Base-by-base conservation (phyloP, 176 grass and related monocot species). In the Juncus inflexus region DNA sequence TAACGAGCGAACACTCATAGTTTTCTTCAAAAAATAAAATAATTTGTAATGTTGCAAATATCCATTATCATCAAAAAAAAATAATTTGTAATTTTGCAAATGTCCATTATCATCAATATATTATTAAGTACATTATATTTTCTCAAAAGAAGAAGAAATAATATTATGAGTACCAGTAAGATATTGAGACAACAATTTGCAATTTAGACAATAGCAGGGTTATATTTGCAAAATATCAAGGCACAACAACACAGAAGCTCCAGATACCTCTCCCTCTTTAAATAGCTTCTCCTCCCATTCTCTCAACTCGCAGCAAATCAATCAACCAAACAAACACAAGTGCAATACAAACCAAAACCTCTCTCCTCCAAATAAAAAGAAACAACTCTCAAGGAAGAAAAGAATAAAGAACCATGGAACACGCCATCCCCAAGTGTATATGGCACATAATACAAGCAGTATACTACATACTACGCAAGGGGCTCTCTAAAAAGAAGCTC, bases 401-500 rank as follows among this genome's bases (percentile, higher is more conserved):
- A 5, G 19, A 28, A 28, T 28, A 28, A 28, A 28, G 8, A 55
- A 12, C 14, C 3, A 90, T 77, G 90, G 90, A 90, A 56, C 68
- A 75, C 4, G 83, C 69, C 65, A 12, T 86, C 52, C 77, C 70
- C 62, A 89, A 83, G 79, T 74, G 87, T 12, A 60, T 91, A 53
- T 60, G 76, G 60, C 47, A 71, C 45, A 64, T 81, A 41, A 76
- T 97, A 28, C 79, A 86, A 35, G 67, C 80, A 72, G 77, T 88
- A 3, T 91, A 89, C 84, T 79, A 79, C 74, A 97, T 86, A 84
- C 49, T 97, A 12, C 92, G 87, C 54, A 60, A 65, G 9, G 84
- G 92, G 4, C 60, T 97, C 38, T 86, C 79, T 79, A 72, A 84
- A 63, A 83, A 84, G 79, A 79, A 90, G 74, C 79, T 91, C 66